Evolutionary conservation across 106 monocot genomes (phyloP).

Genomic region (Phalaenopsis aphrodite): DNA sequence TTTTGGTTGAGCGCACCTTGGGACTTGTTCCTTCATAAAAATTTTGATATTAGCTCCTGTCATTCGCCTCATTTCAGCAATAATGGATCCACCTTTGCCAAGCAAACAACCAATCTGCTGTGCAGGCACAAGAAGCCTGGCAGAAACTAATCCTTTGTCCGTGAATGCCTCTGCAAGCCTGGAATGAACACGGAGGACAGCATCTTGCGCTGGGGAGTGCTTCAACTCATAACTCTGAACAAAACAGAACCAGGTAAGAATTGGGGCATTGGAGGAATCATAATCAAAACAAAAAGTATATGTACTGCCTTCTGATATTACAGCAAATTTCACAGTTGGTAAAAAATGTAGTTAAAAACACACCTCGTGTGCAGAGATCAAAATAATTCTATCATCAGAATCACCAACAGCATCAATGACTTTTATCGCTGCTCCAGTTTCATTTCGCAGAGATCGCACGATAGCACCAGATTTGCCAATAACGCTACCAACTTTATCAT

Average conservation of each 20-base stretch:
- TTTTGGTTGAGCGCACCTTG: conserved; percentile 70
- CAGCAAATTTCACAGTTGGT: too few species aligned
- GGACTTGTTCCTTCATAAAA: conserved; percentile 65
- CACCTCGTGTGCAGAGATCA: conserved; percentile 70
- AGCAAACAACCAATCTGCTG: conserved; percentile 76
- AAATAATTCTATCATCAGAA: conserved; percentile 65
- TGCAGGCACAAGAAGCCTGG: conserved; percentile 78
- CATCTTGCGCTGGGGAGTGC: conserved; percentile 76
- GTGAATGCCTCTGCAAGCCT: conserved; percentile 35
- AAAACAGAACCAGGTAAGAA: conserved; percentile 1
- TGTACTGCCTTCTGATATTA: too few species aligned
- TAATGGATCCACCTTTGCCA: conserved; percentile 71
- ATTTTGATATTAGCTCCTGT: conserved; percentile 80
- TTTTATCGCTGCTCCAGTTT: conserved; percentile 66
- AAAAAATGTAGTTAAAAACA: conserved; percentile 4
- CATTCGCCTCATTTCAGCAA: conserved; percentile 77
- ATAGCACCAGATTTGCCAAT: conserved; percentile 63
- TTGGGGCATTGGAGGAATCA: neutral
- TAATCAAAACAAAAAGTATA: neutral
- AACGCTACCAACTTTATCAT: conserved; percentile 68
- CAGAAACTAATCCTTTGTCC: conserved; percentile 49
- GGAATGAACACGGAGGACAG: conserved; percentile 63
- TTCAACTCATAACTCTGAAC: conserved; percentile 56
- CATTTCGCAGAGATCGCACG: conserved; percentile 57
- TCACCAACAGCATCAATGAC: conserved; percentile 52